Conservation (phyloP, 176 grass and related monocot genomes). For the Canna indica region DNA sequence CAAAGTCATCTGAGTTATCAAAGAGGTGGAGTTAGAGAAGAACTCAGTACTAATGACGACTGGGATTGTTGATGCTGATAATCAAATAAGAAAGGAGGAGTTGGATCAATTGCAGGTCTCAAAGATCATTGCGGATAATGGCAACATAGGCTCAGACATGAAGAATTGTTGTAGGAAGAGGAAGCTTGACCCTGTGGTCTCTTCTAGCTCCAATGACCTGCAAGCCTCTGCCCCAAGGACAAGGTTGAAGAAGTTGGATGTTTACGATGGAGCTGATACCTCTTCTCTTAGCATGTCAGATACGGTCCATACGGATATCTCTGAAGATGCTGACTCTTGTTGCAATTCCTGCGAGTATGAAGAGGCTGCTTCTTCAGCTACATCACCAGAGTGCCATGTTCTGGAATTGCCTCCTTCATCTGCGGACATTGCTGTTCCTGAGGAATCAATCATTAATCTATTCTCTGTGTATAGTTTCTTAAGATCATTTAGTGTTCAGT, state of each 20-base stretch:
- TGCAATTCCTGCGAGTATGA: constrained; percentile 59
- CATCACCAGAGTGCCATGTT: constrained; percentile 21
- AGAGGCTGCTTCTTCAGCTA: constrained; percentile 25
- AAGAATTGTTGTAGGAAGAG: constrained; percentile 1
- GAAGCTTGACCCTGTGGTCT: neutral
- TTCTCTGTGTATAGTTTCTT: constrained; percentile 90
- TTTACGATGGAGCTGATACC: constrained; percentile 18
- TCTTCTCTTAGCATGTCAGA: constrained; percentile 25
- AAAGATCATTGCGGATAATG: neutral
- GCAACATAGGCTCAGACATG: neutral
- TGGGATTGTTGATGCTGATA: too few species aligned
- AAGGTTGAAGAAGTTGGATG: constrained; percentile 26
- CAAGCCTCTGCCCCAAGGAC: neutral
- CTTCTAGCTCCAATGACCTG: neutral
- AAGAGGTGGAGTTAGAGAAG: constrained; percentile 19
- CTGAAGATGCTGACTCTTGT: constrained; percentile 61
- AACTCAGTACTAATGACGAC: constrained; percentile 2
- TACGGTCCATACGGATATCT: constrained; percentile 43
- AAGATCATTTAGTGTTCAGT: constrained; percentile 69
- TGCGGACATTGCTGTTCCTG: constrained; percentile 54
- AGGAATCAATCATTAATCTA: constrained; percentile 55
- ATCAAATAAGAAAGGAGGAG: too few species aligned
- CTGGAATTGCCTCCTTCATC: constrained; percentile 67
- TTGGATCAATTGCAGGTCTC: neutral
- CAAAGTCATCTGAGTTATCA: too few species aligned